Base-by-base conservation (phyloP, 2,329 filamentous ascomycete species). In the Trichoderma gracile region DNA sequence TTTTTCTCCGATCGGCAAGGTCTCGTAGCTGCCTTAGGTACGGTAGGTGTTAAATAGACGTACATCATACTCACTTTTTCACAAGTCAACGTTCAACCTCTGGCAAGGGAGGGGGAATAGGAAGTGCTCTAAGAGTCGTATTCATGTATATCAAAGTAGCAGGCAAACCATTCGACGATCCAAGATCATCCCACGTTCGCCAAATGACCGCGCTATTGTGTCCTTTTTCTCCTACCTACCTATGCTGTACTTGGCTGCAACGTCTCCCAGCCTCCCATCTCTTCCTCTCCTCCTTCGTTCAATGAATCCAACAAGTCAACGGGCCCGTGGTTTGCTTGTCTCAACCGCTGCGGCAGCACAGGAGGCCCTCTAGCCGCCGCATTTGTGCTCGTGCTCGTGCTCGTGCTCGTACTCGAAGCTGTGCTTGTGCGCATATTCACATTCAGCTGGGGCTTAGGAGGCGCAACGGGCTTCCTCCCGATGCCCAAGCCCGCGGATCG, bases 261-360 rank as follows among this genome's bases (percentile, higher is more conserved):
- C 5, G 83, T 82, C 70, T 86, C 82, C 83, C 84, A 86, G 23
- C 81, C 78, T 14, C 80, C 80, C 73, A 85, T 76, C 43, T 80
- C 81, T 30, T 80, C 81, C 42, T 75, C 75, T n/a, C 70, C 73
- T 21, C 75, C 77, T 50, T 84, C 82, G 49, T 78, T 79, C 38
- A 84, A 71, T 52, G 84, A 77, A 67, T 84, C 84, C 19, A 84
- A 71, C 49, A 80, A 68, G 66, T 78, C 78, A 54, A 77, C 73
- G 5, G 75, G 72, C 12, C 73, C 74, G 52, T 71, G 68, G 40
- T 72, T 68, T 42, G 71, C 57, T 64, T 69, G 61, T 69, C 73
- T 65, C 73, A 71, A 27, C 68, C 58, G 52, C 45, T 63, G 57
- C 40, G 64, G 65, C 50, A 68, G 57, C 14, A 68, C 66, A 25